Evolutionary conservation across 768 basidiomycete species (phyloP).

Genomic region (Suillus tomentosus): DNA sequence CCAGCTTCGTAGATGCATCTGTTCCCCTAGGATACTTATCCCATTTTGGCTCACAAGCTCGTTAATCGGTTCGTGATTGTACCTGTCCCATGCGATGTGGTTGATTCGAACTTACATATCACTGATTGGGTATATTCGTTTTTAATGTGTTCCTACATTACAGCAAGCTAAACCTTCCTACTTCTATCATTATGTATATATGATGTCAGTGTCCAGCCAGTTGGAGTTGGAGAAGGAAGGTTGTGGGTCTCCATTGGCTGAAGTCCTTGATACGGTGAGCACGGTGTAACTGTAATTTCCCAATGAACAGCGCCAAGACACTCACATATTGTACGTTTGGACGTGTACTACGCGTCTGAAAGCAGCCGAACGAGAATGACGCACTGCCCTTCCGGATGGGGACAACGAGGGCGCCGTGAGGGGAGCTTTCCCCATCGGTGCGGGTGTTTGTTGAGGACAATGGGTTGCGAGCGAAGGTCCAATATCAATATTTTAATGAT

Average conservation of each 20-base stretch:
- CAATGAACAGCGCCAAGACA: background rate
- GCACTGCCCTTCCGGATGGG: background rate
- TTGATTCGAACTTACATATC: background rate
- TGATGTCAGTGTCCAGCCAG: background rate
- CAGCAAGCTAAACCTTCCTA: background rate
- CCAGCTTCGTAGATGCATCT: conserved; percentile 38
- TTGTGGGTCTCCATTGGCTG: background rate
- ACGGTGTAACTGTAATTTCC: background rate
- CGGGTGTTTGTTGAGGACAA: background rate
- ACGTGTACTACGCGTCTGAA: background rate
- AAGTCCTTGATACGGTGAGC: background rate
- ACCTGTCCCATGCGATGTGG: too few species aligned
- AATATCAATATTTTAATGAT: background rate
- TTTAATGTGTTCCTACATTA: conserved; percentile 9
- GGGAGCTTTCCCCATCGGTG: background rate
- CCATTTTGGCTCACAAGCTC: background rate
- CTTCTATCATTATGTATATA: background rate
- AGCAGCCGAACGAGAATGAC: background rate
- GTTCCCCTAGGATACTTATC: background rate
- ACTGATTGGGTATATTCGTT: background rate
- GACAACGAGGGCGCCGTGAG: background rate
- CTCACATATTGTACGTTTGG: background rate
- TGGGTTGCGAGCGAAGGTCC: background rate
- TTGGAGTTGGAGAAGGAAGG: background rate
- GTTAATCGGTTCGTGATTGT: background rate